These are phyloP conservation scores for Triticum timopheevii DNA, from an alignment of 176 grass and related monocot genomes.

Conservation along the genomic window DNA sequence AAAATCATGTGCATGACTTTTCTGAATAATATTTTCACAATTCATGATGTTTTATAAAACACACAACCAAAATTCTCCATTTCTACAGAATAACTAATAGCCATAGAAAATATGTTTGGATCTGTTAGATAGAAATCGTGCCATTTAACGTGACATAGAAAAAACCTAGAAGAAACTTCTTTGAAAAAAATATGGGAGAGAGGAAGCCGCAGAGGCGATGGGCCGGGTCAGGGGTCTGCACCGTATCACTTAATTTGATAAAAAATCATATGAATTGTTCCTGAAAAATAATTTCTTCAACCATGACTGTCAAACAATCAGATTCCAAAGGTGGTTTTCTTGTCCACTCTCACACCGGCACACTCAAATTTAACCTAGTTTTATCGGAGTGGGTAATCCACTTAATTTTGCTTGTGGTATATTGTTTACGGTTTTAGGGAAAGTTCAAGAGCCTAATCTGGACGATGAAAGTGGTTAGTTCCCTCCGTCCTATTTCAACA, in stretches of 20 bases:
- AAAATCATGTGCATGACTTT: background rate
- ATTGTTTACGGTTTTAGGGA: background rate
- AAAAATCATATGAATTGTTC: too few relatives aligned
- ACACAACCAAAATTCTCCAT: background rate
- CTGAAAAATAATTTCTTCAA: constrained; percentile 14
- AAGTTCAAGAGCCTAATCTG: constrained; percentile 43
- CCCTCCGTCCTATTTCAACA: constrained; percentile 35
- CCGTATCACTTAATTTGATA: too few relatives aligned
- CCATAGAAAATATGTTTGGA: too few relatives aligned
- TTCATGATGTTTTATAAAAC: background rate
- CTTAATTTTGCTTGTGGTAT: background rate
- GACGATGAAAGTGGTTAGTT: constrained; percentile 42
- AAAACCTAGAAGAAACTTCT: too few relatives aligned
- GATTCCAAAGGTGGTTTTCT: constrained; percentile 33
- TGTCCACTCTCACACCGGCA: background rate
- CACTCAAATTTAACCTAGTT: background rate
- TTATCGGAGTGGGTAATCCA: background rate
- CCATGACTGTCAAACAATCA: constrained; percentile 31
- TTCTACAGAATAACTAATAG: background rate
- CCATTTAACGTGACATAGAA: too few relatives aligned
- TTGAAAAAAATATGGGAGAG: too few relatives aligned
- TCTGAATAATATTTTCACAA: background rate
- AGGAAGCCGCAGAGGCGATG: too few relatives aligned
- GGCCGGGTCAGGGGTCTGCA: too few relatives aligned
- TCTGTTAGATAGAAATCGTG: too few relatives aligned